Base-by-base conservation (phyloP, 768 basidiomycete species). In the Pleurotus eryngii region DNA sequence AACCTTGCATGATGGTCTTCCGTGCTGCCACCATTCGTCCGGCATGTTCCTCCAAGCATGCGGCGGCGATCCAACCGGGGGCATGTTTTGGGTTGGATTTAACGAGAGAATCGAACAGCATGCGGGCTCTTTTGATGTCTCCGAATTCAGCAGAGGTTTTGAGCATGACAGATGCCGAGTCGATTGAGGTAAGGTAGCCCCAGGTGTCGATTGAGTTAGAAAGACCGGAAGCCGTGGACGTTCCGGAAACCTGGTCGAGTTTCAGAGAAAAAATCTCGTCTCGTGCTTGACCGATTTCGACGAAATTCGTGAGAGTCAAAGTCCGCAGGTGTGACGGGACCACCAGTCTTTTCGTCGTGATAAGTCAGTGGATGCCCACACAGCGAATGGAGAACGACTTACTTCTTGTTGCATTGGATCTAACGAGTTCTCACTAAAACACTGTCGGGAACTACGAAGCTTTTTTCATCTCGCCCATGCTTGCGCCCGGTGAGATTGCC, bases 61-160 rank as follows among this genome's bases (percentile, higher is more conserved):
- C 97, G 0, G 96, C 97, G 0, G 97, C 97, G 58, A 99, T 98
- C 97, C 97, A 99, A 3, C 97, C 97, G 4, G 96, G 96, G 0
- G 94, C 82, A 62, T 98, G 97, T 67, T 98, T 98, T 0, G 95
- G 95, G 72, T 99, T 99, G 15, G 91, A 94, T 67, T 97, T 95
- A 64, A 96, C 94, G 7, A 99, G 82, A 0, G 94, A 96, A 64
- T 98, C 94, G 59, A 99, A 93, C 6, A 99, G 81, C 83, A 95
- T 94, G 20, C 96, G 82, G 1, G 96, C 97, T 43, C 95, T 89
- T 69, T 99, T 99, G 70, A 98, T 98, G 70, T 98, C 97, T 24
- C 95, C 95, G 64, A 99, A 98, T 74, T 98, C 96, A 2, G 95
- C 93, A 58, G 94, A 91, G 0, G 88, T 89, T 69, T 98, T 98